Evolutionary conservation across 257 asterid species (phyloP), one percentile per base, ranked within the genome.

Genomic region (Nemophila menziesii): DNA sequence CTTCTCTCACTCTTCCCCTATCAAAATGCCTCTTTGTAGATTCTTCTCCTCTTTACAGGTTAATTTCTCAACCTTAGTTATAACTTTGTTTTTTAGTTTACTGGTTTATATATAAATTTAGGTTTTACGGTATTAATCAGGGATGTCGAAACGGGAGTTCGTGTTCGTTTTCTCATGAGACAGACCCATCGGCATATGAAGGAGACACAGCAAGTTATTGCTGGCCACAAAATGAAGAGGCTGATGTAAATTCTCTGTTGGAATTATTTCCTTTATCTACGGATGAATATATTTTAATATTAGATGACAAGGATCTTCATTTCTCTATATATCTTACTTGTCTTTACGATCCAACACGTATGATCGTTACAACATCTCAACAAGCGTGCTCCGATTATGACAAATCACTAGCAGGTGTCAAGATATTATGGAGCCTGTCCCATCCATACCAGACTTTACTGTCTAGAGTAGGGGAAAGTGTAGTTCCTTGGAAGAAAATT

Each of bases 1-100:
- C 20, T 89, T 76, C 70, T 71, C 96, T 60, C 98, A 89, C 66
- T 74, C 94, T 29, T 64, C 67, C 43, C 60, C 58, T 55, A 78
- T 84, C 46, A 68, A 66, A 57, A 69, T 33, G 48, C 85, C 92
- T 6, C 49, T 44, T 27, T 89, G 98, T 81, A 89, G 70, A 22
- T 89, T 89, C 72, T 69, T 80, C 62, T 77, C 78, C 78, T 78
- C 96, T 36, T 66, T 89, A 60, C 77, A 89, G 98, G 98, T 89
- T n/a, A n/a, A 78, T 23, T 34, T 40, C 43, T 13, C 11, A n/a
- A 46, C 16, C n/a, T n/a, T n/a, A n/a, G n/a, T n/a, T n/a, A n/a
- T n/a, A n/a, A n/a, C n/a, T n/a, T n/a, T n/a, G n/a, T n/a, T n/a
- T n/a, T n/a, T n/a, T n/a, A n/a, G n/a, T n/a, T n/a, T n/a, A n/a